Evolutionary conservation across 306 rosid genomes (phyloP), one percentile per base, ranked within the genome.

Genomic region (Cucurbita pepo): DNA sequence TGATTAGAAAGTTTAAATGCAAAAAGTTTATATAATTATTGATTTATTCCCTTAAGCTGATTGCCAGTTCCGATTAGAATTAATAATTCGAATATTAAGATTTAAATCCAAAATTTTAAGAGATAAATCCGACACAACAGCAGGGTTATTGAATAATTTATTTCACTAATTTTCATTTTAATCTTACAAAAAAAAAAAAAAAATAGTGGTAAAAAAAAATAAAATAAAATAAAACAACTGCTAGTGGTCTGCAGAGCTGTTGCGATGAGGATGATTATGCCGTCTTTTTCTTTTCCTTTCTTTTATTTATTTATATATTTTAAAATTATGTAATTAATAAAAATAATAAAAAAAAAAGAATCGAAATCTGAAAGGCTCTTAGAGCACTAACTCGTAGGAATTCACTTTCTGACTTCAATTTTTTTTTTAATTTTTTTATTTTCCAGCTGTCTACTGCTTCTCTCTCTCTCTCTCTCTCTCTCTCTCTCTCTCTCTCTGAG

Each of bases 361-460:
- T 74, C 81, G 9, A 79, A 79, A 79, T 82, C 83, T 79, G 72
- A 64, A 53, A 37, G 19, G 22, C 71, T 8, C n/a, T 13, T 1
- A 18, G 70, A 75, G 81, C 83, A 83, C 86, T 77, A 70, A 79
- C 83, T 83, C 83, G 22, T 74, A 77, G 83, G 78, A 82, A 66
- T 66, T 82, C 83, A 72, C 85, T 79, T 82, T 79, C 83, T 79
- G 76, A 51, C 77, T 81, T 59, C 62, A 56, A 38, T 80, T 78
- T 73, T 74, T 77, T 34, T 30, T 30, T 25, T 30, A 2, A 30
- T 2, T 30, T 30, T 30, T 30, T 2, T 30, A 30, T 30, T 72
- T 79, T 72, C 83, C 79, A 82, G 81, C 78, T 82, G 86, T 79
- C 81, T 74, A 54, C 59, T 69, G 30, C 47, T 67, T 73, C 67